Evolutionary conservation across 371 early-diverging fungal genomes (phyloP).

Genomic region (Lichtheimia ornata): DNA sequence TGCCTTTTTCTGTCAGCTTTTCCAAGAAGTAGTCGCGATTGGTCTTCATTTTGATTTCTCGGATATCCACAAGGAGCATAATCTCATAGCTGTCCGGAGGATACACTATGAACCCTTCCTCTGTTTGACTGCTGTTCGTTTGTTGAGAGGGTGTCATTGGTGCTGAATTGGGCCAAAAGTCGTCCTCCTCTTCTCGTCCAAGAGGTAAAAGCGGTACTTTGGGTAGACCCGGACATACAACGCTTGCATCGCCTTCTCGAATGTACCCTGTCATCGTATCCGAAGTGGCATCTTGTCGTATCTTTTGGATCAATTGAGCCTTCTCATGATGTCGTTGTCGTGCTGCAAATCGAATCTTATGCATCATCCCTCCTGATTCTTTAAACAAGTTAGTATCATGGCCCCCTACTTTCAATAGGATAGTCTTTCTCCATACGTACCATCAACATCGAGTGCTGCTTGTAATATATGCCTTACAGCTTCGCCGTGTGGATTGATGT

Average conservation of each 20-base stretch:
- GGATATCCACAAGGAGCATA: constrained; percentile 75
- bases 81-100: constrained; percentile 72
- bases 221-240: constrained; percentile 35
- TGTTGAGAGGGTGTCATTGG: not conserved
- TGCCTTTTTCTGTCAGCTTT: constrained; percentile 58
- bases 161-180: constrained; percentile 21
- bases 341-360: constrained; percentile 31
- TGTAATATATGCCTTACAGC: constrained; percentile 25
- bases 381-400: not conserved
- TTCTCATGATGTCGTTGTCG: constrained; percentile 25
- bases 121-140: not conserved
- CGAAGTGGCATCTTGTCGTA: constrained; percentile 6
- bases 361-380: constrained; percentile 11
- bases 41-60: constrained; percentile 71
- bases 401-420: too few relatives aligned
- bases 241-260: constrained; percentile 14
- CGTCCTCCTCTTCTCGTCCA: constrained; percentile 18
- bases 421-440: constrained; percentile 1
- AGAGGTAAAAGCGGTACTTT: constrained; percentile 24
- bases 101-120: not conserved
- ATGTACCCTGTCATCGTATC: constrained; percentile 23
- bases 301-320: constrained; percentile 2
- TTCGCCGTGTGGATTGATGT: constrained; percentile 21
- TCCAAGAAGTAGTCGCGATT: constrained; percentile 77
- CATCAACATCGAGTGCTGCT: constrained; percentile 31